Conservation (phyloP, 768 basidiomycete genomes). For the Lactarius hengduanensis region DNA sequence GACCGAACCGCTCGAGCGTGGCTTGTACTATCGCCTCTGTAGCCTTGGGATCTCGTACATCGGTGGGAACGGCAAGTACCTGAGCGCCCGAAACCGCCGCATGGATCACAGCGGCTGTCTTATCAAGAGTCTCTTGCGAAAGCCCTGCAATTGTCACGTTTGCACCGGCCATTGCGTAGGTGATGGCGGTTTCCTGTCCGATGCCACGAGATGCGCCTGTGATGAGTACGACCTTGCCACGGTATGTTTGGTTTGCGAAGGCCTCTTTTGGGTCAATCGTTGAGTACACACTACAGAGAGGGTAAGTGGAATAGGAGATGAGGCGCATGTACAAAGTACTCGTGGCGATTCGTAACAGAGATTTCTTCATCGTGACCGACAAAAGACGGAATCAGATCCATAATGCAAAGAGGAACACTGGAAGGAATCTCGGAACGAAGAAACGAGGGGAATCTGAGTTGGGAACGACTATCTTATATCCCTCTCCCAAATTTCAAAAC, state of each 20-base stretch:
- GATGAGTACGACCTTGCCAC: slow-evolving; percentile 6
- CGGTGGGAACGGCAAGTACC: neutral
- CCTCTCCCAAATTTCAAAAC: too few relatives aligned
- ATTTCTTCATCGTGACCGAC: neutral
- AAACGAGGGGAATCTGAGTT: too few relatives aligned
- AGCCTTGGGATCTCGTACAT: too few relatives aligned
- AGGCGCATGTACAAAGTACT: neutral
- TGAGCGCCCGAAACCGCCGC: neutral
- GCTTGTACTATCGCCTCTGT: too few relatives aligned
- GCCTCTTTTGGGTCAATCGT: neutral
- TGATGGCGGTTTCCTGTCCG: neutral
- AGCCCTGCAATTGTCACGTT: slow-evolving; percentile 20
- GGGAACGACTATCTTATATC: neutral
- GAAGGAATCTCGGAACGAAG: neutral
- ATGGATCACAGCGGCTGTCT: slow-evolving; percentile 16
- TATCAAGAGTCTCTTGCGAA: slow-evolving; percentile 14
- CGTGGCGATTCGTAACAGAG: neutral
- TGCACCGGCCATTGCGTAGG: slow-evolving; percentile 26
- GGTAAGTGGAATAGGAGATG: neutral
- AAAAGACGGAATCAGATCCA: neutral
- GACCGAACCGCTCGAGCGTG: too few relatives aligned
- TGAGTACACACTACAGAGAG: neutral
- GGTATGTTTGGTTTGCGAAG: slow-evolving; percentile 13
- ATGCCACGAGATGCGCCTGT: slow-evolving; percentile 21
- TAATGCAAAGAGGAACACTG: neutral